Percentiles rank a stretch among this genome's conserved stretches.
These are phyloP conservation scores for Microdochium paspali DNA, from an alignment of 2,329 filamentous ascomycete genomes.

Conservation along the genomic window DNA sequence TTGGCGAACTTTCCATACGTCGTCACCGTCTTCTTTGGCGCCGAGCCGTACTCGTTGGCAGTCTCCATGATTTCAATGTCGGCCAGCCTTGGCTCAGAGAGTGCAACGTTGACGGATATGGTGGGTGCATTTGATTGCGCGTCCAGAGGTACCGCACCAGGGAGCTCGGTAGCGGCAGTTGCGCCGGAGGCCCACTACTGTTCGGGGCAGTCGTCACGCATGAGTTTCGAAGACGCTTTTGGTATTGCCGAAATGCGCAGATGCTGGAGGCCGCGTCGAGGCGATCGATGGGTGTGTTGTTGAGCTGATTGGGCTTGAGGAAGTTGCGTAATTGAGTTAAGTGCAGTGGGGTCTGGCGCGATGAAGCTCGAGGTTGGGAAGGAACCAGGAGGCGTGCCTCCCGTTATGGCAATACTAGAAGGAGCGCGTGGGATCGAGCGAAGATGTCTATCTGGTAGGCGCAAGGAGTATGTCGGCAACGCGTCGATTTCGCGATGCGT, in stretches of 20 bases:
- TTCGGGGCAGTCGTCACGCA: background rate
- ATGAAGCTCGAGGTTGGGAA: background rate
- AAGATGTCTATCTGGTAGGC: too few species aligned
- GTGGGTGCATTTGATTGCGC: background rate
- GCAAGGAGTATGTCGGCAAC: too few species aligned
- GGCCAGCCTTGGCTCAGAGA: background rate
- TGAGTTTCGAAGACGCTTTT: too few species aligned
- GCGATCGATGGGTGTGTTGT: too few species aligned
- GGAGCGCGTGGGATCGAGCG: too few species aligned
- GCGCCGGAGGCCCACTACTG: background rate
- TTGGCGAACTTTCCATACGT: slow-evolving; percentile 16
- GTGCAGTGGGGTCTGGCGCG: background rate
- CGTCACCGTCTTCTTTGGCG: slow-evolving; percentile 15
- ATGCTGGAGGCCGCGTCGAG: too few species aligned
- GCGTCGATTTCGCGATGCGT: too few species aligned
- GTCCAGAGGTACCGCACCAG: background rate
- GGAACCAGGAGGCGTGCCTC: too few species aligned
- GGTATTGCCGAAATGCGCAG: too few species aligned
- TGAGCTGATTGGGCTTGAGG: too few species aligned
- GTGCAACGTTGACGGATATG: background rate
- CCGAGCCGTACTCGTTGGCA: slow-evolving; percentile 12
- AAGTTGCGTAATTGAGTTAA: background rate
- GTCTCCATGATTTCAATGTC: slow-evolving; percentile 11
- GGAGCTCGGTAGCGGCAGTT: background rate
- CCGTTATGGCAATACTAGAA: too few species aligned